Evolutionary conservation across 1,284 basidiomycete species (phyloP).

Genomic region (Pascua guehoae): DNA sequence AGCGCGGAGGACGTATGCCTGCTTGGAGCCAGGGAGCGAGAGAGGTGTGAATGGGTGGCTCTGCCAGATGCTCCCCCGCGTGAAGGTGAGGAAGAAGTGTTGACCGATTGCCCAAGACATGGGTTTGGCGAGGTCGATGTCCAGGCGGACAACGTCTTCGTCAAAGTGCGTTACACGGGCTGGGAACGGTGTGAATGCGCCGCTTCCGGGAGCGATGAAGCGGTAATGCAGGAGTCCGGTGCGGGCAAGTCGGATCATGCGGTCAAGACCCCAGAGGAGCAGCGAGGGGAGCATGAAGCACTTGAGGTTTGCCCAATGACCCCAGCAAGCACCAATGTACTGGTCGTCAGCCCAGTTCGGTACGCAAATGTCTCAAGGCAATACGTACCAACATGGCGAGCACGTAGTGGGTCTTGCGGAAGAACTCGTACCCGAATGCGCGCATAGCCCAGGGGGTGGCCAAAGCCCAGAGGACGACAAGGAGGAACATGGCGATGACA

Average conservation of each 20-base stretch:
- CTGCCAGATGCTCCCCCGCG: slow-evolving; percentile 31
- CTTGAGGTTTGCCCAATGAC: slow-evolving; percentile 29
- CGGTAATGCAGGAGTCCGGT: slow-evolving; percentile 32
- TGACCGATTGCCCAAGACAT: slow-evolving; percentile 25
- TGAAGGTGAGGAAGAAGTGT: slow-evolving; percentile 35
- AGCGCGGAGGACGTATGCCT: slow-evolving; percentile 28
- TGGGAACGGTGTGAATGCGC: slow-evolving; percentile 24
- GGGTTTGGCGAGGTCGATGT: slow-evolving; percentile 19
- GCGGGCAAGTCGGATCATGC: slow-evolving; percentile 23
- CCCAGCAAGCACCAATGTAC: slow-evolving; percentile 36
- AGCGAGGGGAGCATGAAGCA: slow-evolving; percentile 36
- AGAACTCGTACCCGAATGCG: slow-evolving; percentile 33
- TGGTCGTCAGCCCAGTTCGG: too few species aligned
- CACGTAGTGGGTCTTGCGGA: slow-evolving; percentile 35
- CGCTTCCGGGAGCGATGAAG: slow-evolving; percentile 24
- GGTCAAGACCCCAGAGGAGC: slow-evolving; percentile 29
- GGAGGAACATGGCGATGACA: slow-evolving; percentile 26
- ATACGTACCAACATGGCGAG: slow-evolving; percentile 24
- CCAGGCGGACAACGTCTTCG: slow-evolving; percentile 25
- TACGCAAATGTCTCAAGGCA: too few species aligned
- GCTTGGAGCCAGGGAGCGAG: slow-evolving; percentile 19
- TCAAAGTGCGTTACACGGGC: slow-evolving; percentile 22
- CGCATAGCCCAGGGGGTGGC: slow-evolving; percentile 21
- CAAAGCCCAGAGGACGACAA: slow-evolving; percentile 28
- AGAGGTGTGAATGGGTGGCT: slow-evolving; percentile 37